These are phyloP conservation scores for Neofusicoccum sp. DNA, from an alignment of 2,329 filamentous ascomycete species.

Conservation along the genomic window DNA sequence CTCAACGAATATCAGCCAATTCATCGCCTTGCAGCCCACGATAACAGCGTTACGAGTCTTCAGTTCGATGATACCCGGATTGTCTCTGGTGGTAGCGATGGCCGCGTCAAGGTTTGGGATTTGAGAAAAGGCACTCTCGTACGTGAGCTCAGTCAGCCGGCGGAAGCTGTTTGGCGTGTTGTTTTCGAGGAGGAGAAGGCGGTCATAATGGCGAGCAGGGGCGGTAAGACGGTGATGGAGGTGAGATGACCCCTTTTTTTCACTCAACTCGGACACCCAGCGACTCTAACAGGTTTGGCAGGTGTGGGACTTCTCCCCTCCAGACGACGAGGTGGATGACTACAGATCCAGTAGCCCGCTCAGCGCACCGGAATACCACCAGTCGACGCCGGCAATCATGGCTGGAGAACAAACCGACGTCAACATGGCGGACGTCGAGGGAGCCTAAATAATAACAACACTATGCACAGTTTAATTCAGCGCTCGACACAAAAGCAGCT, in stretches of 20 bases:
- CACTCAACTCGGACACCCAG: not conserved
- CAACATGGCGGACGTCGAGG: slow-evolving; percentile 10
- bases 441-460: slow-evolving; percentile 1
- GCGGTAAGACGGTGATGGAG: slow-evolving; percentile 93
- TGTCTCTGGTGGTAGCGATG: slow-evolving; percentile 93
- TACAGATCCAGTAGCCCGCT: slow-evolving; percentile 42
- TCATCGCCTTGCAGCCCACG: slow-evolving; percentile 90
- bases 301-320: slow-evolving; percentile 95
- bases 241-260: slow-evolving; percentile 52
- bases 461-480: not conserved
- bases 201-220: slow-evolving; percentile 86
- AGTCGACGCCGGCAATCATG: not conserved
- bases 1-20: slow-evolving; percentile 87
- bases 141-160: slow-evolving; percentile 84
- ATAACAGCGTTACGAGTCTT: slow-evolving; percentile 96
- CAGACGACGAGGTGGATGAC: slow-evolving; percentile 57
- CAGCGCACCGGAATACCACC: slow-evolving; percentile 39
- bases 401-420: slow-evolving; percentile 1
- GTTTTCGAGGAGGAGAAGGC: slow-evolving; percentile 99
- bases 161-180: slow-evolving; percentile 95
- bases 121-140: slow-evolving; percentile 87
- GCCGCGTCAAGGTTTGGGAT: slow-evolving; percentile 98
- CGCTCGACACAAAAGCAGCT: slow-evolving; percentile 4
- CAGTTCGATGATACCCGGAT: slow-evolving; percentile 96
- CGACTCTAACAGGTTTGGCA: slow-evolving; percentile 35